These are phyloP conservation scores for Septoria linicola DNA, from an alignment of 2,329 filamentous ascomycete species.

Conservation along the genomic window DNA sequence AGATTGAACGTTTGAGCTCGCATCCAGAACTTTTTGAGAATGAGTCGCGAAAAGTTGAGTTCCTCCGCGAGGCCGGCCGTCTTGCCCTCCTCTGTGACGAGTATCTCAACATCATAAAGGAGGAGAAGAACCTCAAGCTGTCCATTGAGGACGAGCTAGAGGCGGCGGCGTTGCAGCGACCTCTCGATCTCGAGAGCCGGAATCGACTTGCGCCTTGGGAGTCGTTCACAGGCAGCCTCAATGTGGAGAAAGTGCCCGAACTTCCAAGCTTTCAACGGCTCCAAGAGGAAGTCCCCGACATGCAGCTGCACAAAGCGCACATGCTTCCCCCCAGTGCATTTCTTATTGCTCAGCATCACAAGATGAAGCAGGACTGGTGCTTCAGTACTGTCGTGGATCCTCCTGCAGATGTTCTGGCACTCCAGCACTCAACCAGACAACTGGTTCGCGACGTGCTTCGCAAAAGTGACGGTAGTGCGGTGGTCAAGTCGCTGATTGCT, in stretches of 20 bases:
- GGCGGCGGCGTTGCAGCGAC: neutral
- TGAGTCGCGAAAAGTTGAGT: neutral
- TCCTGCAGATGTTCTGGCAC: neutral
- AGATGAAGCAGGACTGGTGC: neutral
- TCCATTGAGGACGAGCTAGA: slow-evolving; percentile 3
- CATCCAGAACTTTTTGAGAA: slow-evolving; percentile 15
- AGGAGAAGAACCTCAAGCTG: neutral
- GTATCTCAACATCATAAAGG: slow-evolving; percentile 7
- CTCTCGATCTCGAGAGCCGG: slow-evolving; percentile 2
- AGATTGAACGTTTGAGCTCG: slow-evolving; percentile 12
- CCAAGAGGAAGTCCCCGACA: slow-evolving; percentile 4
- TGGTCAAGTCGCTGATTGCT: neutral
- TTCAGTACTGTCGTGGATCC: neutral
- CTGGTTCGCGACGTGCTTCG: neutral
- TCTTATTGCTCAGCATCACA: slow-evolving; percentile 14
- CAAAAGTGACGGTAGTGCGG: neutral
- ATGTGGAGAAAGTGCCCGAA: neutral
- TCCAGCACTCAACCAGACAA: neutral
- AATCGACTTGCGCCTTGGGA: slow-evolving; percentile 3
- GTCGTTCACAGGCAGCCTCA: neutral
- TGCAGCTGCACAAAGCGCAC: slow-evolving; percentile 6
- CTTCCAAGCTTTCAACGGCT: neutral
- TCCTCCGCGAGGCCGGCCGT: slow-evolving; percentile 5
- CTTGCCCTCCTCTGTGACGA: slow-evolving; percentile 1
- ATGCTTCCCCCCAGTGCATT: slow-evolving; percentile 10